Base-by-base conservation (phyloP, 139 green algal species). In the Diplosphaera chodatii region DNA sequence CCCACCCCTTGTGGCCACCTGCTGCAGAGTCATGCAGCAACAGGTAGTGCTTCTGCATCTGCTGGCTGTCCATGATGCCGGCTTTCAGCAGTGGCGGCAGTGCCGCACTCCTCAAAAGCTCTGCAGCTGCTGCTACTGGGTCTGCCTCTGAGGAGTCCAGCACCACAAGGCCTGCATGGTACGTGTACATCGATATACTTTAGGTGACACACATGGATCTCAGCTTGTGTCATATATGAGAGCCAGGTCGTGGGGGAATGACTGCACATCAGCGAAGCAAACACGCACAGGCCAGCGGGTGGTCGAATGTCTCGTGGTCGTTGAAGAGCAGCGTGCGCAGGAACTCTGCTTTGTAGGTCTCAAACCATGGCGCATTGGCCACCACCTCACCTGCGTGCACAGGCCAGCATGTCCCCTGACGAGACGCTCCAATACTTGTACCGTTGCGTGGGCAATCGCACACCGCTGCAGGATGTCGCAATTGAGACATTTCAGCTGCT, bases 301-400 rank as follows among this genome's bases (percentile, higher is more conserved):
- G 83, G 75, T 98, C 93, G 29, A 94, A 72, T 0, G 79, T 80
- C 64, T 98, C 92, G 64, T 96, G 91, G 59, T 95, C 90, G 6
- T 83, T 81, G 68, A 97, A 98, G 20, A 63, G 27, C 55, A 97
- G 74, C 68, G 89, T 76, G 3, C 91, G 84, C 55, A 91, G 40
- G 64, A 93, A 91, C 80, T 96, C 90, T 1, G 71, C 63, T 28
- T 73, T 75, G 69, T 97, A 97, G 8, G 63, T 72, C 0, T 73
- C 41, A 66, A 86, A 97, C 92, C 92, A 98, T 2, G 89, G 89
- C 3, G 80, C 88, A 27, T 83, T 37, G 18, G 74, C 68, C 3
- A 65, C 29, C 31, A 63, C 6, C 22, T 66, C 48, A 21, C 41
- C 71, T 55, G 65, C n/a, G n/a, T n/a, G n/a, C n/a, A n/a, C n/a